Conservation (phyloP, 257 asterid species). For the Fraxinus americana region DNA sequence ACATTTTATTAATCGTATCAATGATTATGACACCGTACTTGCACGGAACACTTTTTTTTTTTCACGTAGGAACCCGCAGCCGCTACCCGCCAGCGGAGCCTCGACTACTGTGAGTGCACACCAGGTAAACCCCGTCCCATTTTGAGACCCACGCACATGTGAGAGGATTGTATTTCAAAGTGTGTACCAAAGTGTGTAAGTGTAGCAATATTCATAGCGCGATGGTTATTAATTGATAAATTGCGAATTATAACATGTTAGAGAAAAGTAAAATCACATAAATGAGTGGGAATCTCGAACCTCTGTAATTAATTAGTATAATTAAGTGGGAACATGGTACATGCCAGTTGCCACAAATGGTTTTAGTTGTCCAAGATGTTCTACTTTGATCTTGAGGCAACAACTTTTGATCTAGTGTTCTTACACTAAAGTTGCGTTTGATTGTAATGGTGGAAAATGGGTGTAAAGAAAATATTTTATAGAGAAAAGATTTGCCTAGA, state of each 20-base stretch:
- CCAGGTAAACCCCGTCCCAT: no score
- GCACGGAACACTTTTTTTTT: conserved; percentile 17
- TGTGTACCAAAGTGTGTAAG: no score
- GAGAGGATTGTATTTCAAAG: no score
- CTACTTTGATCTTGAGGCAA: neutral
- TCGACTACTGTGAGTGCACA: no score
- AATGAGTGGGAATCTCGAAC: neutral
- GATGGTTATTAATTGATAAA: neutral
- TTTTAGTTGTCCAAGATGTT: neutral
- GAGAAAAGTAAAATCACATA: neutral
- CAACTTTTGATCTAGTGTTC: neutral
- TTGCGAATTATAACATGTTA: neutral
- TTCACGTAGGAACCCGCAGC: no score
- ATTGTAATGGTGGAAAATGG: no score
- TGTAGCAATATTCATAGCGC: no score
- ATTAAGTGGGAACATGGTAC: neutral
- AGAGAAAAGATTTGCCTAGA: no score
- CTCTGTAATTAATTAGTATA: neutral
- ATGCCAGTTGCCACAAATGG: neutral
- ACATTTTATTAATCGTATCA: neutral
- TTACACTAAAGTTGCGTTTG: no score
- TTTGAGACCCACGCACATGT: no score
- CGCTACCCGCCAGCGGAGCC: no score
- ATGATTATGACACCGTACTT: conserved; percentile 25
- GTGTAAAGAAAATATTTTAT: no score